Base-by-base conservation (phyloP, 306 rosid species). In the Cucurbita argyrosperma region DNA sequence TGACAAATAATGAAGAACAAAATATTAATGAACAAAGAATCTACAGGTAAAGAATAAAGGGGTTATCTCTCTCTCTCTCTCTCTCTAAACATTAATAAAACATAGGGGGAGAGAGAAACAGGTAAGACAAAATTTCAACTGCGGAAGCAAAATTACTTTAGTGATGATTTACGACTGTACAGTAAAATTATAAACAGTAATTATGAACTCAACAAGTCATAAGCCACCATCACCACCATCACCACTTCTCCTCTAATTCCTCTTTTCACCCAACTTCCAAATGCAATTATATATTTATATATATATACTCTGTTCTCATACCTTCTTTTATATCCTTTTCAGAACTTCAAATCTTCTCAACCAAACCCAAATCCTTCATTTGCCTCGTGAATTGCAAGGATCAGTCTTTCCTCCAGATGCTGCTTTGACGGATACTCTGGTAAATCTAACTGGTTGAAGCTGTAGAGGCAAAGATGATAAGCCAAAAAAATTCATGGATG, bases 281-380 rank as follows among this genome's bases (percentile, higher is more conserved):
- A 82, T 78, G 78, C 76, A 72, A 81, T 47, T 47, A 86, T 74
- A 81, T 79, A 2, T 0, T 0, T 30, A 30, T 79, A 2, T 0
- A 0, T 30, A 30, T 73, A 83, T 79, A 80, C 83, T 78, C 75
- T 82, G 80, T 83, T 83, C 79, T 83, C 79, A 87, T 86, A 87
- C 60, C 78, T 49, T 26, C 30, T 26, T 26, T 26, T 26, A 0
- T 23, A 11, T 21, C 21, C 1, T 54, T 64, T 47, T 15, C 42
- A 18, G n/a, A 23, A 62, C 56, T 68, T 35, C 58, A 11, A 23
- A 1, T 43, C 64, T 4, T 87, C 61, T 88, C 70, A 95, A 68
- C 99, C 99, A 79, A 95, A 95, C 53, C 99, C 99, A 74, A 95
- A 95, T 77, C 99, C 99, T 82, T 95, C 99, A 46, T 72, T 95